Percentiles rank a stretch among this genome's conserved stretches.
These are phyloP conservation scores for Monascus ruber DNA, from an alignment of 2,329 filamentous ascomycete genomes.

Conservation along the genomic window DNA sequence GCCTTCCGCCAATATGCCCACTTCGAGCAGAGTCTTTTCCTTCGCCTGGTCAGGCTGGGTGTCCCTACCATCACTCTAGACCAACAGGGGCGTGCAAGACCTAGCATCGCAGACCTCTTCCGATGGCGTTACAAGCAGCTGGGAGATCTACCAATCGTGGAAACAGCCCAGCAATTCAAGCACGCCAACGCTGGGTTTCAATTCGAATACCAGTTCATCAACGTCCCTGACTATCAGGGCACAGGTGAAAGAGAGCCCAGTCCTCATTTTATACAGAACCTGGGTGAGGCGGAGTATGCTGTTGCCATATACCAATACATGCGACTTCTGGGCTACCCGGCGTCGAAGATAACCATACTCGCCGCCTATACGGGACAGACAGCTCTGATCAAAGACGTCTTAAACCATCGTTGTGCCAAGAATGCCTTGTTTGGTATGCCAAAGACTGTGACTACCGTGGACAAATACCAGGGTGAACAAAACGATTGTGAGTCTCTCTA, in stretches of 20 bases:
- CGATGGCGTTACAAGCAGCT: slow-evolving; percentile 82
- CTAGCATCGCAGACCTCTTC: slow-evolving; percentile 80
- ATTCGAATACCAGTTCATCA: slow-evolving; percentile 93
- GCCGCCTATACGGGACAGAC: slow-evolving; percentile 89
- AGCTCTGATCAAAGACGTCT: slow-evolving; percentile 76
- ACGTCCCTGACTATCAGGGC: slow-evolving; percentile 87
- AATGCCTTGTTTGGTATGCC: slow-evolving; percentile 82
- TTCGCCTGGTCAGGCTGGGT: slow-evolving; percentile 76
- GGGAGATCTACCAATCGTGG: slow-evolving; percentile 65
- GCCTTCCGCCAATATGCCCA: slow-evolving; percentile 94
- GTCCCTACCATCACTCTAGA: slow-evolving; percentile 87
- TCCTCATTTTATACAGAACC: slow-evolving; percentile 90
- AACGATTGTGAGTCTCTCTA: slow-evolving; percentile 73
- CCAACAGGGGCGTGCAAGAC: slow-evolving; percentile 81
- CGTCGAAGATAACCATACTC: slow-evolving; percentile 71
- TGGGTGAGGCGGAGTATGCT: slow-evolving; percentile 93
- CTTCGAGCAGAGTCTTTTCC: slow-evolving; percentile 89
- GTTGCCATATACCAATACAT: slow-evolving; percentile 96
- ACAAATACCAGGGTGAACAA: slow-evolving; percentile 98
- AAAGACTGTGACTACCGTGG: slow-evolving; percentile 82
- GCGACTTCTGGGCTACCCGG: slow-evolving; percentile 86
- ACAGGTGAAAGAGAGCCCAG: slow-evolving; percentile 78
- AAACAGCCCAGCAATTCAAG: slow-evolving; percentile 58
- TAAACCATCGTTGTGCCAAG: slow-evolving; percentile 69
- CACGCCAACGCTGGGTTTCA: slow-evolving; percentile 82